These are phyloP conservation scores for Coffea eugenioides DNA, from an alignment of 257 asterid genomes.

Conservation along the genomic window DNA sequence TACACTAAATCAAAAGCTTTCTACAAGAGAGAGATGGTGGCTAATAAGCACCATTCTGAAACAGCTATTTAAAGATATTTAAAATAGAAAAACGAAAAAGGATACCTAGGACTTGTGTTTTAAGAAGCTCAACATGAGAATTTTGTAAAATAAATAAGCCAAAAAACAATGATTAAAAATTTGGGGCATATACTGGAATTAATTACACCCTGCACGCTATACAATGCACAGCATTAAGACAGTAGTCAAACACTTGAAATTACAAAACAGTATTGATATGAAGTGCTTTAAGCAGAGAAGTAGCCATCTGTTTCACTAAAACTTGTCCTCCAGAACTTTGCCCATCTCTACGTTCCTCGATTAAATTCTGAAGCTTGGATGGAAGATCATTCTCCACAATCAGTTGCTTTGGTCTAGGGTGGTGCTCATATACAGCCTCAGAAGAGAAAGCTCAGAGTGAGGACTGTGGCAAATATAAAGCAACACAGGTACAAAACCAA, in stretches of 20 bases:
- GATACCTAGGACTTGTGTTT: not conserved
- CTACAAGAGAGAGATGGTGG: not conserved
- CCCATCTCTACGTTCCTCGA: slow-evolving; percentile 95
- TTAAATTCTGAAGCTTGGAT: slow-evolving; percentile 80
- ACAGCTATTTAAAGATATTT: not conserved
- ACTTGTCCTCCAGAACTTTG: slow-evolving; percentile 98
- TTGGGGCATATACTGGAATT: not conserved
- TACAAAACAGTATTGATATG: slow-evolving; percentile 90
- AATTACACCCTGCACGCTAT: slow-evolving; percentile 14
- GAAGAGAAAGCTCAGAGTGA: slow-evolving; percentile 4
- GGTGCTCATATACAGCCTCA: slow-evolving; percentile 95
- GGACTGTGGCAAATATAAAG: not conserved
- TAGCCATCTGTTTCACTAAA: slow-evolving; percentile 97
- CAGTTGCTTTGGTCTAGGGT: slow-evolving; percentile 94
- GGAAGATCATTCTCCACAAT: slow-evolving; percentile 96
- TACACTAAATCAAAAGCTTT: not conserved
- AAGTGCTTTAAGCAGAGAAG: slow-evolving; percentile 95
- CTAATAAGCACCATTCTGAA: not conserved
- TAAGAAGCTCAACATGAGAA: too few relatives aligned
- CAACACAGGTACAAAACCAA: not conserved
- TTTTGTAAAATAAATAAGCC: not conserved
- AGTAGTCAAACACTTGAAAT: slow-evolving; percentile 9
- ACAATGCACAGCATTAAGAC: slow-evolving; percentile 15
- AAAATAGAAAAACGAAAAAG: not conserved
- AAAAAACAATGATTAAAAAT: not conserved